Evolutionary conservation across 768 basidiomycete genomes (phyloP), one percentile per base, ranked within the genome.

Genomic region (Leccinum obscurum): DNA sequence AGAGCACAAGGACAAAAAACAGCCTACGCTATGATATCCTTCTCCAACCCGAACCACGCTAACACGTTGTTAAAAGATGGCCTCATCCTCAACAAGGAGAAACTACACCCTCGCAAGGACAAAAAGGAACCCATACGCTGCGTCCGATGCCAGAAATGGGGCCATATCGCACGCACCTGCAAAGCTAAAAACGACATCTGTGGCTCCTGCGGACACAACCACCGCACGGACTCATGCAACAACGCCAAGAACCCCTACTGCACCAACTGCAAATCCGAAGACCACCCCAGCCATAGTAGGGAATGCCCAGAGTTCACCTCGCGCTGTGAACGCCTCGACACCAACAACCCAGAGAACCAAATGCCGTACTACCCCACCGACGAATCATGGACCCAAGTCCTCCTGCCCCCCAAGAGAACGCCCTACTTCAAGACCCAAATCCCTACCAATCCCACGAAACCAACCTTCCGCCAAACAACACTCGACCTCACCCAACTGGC

Each of bases 291-390:
- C n/a, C 10, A n/a, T 3, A 7, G 46, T 26, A 14, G 1, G 2
- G 30, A 52, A 3, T 52, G 51, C 9, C 51, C 39, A 15, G 11
- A 11, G 7, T 44, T 26, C 14, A 1, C 1, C 8, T 17, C 1
- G 26, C 14, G 3, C 17, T 44, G 32, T 8, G 10, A 5, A 1
- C 20, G 37, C 4, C 11, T 62, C 1, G 54, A 69, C 24, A n/a
- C 41, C 0, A 57, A 52, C 5, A 10, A 46, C 22, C 64, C 60
- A 0, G 65, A 70, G 39, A 70, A 70, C 15, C 1, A 3, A 0
- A 56, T 69, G 57, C 63, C 51, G 0, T 70, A 59, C 56, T 71
- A 60, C 61, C 67, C 64, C 0, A 70, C 57, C 0, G 51, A 60
- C 0, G 62, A 70, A 11, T 22, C 44, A 0, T 68, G 66, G 64